phyloP scores from a whole-genome alignment of 257 asterid species.

The Salvia splendens region DNA sequence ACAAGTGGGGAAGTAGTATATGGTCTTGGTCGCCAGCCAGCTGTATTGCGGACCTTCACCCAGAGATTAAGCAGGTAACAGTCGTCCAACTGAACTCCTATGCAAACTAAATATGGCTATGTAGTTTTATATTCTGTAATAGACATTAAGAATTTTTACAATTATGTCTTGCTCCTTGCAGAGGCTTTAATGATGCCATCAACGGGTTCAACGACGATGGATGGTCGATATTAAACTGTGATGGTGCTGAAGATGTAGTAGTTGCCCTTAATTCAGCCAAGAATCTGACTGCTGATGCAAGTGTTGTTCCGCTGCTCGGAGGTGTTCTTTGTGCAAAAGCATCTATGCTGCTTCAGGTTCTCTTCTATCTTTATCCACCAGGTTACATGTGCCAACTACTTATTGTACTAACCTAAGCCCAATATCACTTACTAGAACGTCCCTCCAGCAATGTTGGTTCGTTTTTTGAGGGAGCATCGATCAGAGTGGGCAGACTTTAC shows the following conservation, averaged over 20 bases:
- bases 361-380: slow-evolving; percentile 3
- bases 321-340: slow-evolving; percentile 88
- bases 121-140: neutral
- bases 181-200: slow-evolving; percentile 91
- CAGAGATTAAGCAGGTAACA: slow-evolving; percentile 84
- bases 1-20: slow-evolving; percentile 80
- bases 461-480: slow-evolving; percentile 86
- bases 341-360: slow-evolving; percentile 87
- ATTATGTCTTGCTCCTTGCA: slow-evolving; percentile 34
- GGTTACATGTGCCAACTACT: neutral
- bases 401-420: slow-evolving; percentile 19
- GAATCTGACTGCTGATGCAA: slow-evolving; percentile 43
- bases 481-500: slow-evolving; percentile 94
- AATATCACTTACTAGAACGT: slow-evolving; percentile 55
- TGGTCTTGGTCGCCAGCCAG: slow-evolving; percentile 89
- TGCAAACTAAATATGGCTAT: neutral
- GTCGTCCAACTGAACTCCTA: neutral
- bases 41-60: slow-evolving; percentile 83
- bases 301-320: slow-evolving; percentile 56
- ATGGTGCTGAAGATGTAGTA: slow-evolving; percentile 77
- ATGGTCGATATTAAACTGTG: slow-evolving; percentile 69
- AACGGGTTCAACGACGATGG: slow-evolving; percentile 81
- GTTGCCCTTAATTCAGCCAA: slow-evolving; percentile 69
- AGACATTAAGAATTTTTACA: neutral
- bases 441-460: slow-evolving; percentile 82